Evolutionary conservation across 2,329 filamentous ascomycete species (phyloP).

Genomic region (Coniochaeta pulveracea): DNA sequence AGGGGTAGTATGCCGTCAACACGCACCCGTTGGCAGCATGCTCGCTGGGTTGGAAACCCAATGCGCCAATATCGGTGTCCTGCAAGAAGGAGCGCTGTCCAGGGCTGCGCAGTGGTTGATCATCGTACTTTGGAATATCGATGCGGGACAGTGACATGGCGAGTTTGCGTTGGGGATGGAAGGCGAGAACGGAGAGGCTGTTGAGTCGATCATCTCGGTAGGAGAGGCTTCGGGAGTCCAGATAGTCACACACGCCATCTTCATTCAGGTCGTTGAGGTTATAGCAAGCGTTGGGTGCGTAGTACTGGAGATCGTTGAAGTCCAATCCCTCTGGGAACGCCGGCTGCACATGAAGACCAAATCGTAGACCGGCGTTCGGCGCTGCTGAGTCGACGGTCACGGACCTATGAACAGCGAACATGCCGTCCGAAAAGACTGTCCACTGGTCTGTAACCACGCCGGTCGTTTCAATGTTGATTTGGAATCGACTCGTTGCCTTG

Average conservation of each 20-base stretch:
- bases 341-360: background rate
- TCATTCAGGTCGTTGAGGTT: conserved; percentile 1
- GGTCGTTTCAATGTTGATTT: too few relatives aligned
- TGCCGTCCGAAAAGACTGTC: too few relatives aligned
- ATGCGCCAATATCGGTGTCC: background rate
- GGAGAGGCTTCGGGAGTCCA: background rate
- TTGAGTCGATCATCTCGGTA: background rate
- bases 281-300: background rate
- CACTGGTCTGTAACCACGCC: too few relatives aligned
- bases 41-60: background rate
- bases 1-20: background rate
- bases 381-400: background rate
- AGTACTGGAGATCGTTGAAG: background rate
- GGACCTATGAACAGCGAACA: background rate
- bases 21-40: background rate
- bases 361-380: background rate
- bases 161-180: background rate
- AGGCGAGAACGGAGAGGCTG: background rate
- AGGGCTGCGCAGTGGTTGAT: background rate
- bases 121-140: background rate
- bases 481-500: too few relatives aligned
- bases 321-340: background rate
- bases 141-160: background rate
- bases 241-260: background rate
- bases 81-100: background rate